Base-by-base conservation (phyloP, 2,329 filamentous ascomycete genomes). In the Colletotrichum salicis region DNA sequence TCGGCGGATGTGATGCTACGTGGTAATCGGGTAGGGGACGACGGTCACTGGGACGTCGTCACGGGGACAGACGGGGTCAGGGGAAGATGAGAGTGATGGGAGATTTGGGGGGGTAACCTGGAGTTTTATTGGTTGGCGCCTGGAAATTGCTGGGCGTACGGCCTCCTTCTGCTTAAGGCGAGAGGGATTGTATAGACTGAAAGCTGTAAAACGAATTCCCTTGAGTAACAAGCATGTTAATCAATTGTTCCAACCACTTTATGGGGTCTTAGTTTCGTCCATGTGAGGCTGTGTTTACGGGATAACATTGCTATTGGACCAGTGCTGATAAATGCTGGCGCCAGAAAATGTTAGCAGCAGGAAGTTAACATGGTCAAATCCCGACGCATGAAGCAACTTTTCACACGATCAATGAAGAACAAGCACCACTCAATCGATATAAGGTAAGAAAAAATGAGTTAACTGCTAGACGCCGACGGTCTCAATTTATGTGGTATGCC, bases 201-300 rank as follows among this genome's bases (percentile, higher is more conserved):
- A 72, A 72, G 67, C 12, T 72, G 70, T 72, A 72, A 71, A 72
- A 70, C 29, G 70, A 72, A 62, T 69, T 72, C 67, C 57, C 57
- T 70, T 72, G 67, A 57, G 61, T 72, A 71, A 59, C 70, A 72
- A 72, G 55, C 65, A 59, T 31, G 29, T 70, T 72, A 61, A 70
- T 60, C 70, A 51, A 64, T 31, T 58, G 37, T 37, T 27, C 41
- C 64, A 45, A 56, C 10, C 45, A 22, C 24, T 24, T 29, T n/a
- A 41, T 22, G 11, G 27, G 4, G 27, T 29, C 27, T 29, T 29
- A 5, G 4, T 29, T 29, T 29, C 27, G 27, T 29, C 27, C 27
- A 29, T 29, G 27, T 29, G 27, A 5, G 4, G 27, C 27, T 4
- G 2, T 29, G 27, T 29, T 5, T 29, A 29, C 27, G 3, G 27